Conservation (phyloP, 495 filamentous ascomycete species). For the Xanthoparmelia taractica region DNA sequence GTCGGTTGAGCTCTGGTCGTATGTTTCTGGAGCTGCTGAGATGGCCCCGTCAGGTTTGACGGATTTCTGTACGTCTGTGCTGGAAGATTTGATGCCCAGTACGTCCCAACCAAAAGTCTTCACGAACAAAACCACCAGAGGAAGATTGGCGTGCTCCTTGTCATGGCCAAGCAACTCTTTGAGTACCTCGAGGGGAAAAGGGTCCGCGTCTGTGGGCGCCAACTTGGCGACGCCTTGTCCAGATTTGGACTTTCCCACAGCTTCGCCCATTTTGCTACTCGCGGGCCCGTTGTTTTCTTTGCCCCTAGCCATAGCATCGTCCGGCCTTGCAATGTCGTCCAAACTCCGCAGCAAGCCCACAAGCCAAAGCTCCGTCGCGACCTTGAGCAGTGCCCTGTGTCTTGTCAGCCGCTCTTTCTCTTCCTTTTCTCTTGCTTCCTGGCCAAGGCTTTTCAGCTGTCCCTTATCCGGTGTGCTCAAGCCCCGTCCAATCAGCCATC, state of each 20-base stretch:
- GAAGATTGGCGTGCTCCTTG: slow-evolving; percentile 82
- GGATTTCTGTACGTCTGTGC: slow-evolving; percentile 68
- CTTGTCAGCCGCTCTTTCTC: slow-evolving; percentile 87
- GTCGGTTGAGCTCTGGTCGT: slow-evolving; percentile 35
- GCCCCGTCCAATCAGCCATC: slow-evolving; percentile 86
- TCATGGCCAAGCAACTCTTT: slow-evolving; percentile 95
- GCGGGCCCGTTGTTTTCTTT: slow-evolving; percentile 47
- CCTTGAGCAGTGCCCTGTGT: slow-evolving; percentile 76
- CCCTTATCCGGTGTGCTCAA: slow-evolving; percentile 87
- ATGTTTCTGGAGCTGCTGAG: slow-evolving; percentile 42
- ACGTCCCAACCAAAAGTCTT: slow-evolving; percentile 97
- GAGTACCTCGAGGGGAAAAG: slow-evolving; percentile 90
- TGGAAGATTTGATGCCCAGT: slow-evolving; percentile 62
- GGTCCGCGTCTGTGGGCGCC: slow-evolving; percentile 53
- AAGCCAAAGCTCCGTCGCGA: slow-evolving; percentile 95
- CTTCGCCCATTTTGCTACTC: slow-evolving; percentile 9
- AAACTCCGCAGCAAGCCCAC: slow-evolving; percentile 78
- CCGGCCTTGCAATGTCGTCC: slow-evolving; percentile 79
- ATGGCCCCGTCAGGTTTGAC: slow-evolving; percentile 74
- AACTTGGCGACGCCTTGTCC: slow-evolving; percentile 42
- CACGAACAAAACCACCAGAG: slow-evolving; percentile 85
- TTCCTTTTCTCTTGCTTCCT: slow-evolving; percentile 84
- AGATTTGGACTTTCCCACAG: slow-evolving; percentile 48
- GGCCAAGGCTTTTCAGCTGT: slow-evolving; percentile 65
- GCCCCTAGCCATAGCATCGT: slow-evolving; percentile 65